These are phyloP conservation scores for Triangularia verruculosa DNA, from an alignment of 2,329 filamentous ascomycete species.

Conservation along the genomic window DNA sequence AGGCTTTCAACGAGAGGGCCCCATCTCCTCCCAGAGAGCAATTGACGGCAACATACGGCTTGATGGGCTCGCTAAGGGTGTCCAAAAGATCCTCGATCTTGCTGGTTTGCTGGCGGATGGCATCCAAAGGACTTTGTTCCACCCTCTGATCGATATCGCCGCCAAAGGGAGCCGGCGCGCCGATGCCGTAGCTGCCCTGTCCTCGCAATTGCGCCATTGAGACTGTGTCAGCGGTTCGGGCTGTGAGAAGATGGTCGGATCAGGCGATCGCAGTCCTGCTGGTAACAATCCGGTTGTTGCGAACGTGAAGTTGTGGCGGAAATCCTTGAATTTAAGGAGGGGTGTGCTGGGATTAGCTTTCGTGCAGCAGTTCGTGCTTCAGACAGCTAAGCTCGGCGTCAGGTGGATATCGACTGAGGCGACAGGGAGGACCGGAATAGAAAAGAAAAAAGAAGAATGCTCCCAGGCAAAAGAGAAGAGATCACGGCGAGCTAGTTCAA, in stretches of 20 bases:
- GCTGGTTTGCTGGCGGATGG: slow-evolving; percentile 91
- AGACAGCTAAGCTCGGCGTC: neutral
- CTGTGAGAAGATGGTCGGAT: neutral
- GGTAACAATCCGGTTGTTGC: slow-evolving; percentile 7
- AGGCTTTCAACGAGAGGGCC: neutral
- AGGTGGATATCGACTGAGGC: neutral
- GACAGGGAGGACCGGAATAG: neutral
- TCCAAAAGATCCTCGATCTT: slow-evolving; percentile 96
- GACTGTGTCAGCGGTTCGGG: slow-evolving; percentile 5
- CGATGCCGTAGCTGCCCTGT: slow-evolving; percentile 79
- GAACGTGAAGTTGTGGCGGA: neutral
- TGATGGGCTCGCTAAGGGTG: slow-evolving; percentile 81
- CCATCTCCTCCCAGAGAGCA: neutral
- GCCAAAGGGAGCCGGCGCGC: slow-evolving; percentile 67
- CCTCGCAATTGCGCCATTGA: slow-evolving; percentile 53
- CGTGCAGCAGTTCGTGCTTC: neutral
- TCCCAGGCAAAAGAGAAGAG: neutral
- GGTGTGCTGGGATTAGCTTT: neutral
- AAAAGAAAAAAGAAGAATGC: slow-evolving; percentile 11
- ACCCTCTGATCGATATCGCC: slow-evolving; percentile 55
- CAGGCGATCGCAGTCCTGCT: slow-evolving; percentile 20
- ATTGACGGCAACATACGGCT: slow-evolving; percentile 65
- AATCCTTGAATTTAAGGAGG: neutral
- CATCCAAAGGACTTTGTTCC: slow-evolving; percentile 75
- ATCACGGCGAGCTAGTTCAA: neutral